These are phyloP conservation scores for Aphanomyces astaci DNA, from an alignment of 352 stramenopile genomes.

Conservation along the genomic window DNA sequence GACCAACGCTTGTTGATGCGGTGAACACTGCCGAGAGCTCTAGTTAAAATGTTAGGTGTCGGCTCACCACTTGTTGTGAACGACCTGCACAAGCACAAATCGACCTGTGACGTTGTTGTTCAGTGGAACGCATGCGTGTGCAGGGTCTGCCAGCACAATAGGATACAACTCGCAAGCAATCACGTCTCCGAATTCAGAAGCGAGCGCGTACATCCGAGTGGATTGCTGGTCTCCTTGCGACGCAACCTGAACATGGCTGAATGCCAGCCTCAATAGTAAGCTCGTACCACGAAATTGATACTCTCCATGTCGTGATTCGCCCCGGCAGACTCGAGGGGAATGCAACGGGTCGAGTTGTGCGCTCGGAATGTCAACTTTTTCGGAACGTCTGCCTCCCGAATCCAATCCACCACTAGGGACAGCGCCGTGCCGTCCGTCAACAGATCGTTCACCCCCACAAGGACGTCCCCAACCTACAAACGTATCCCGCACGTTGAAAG, in stretches of 20 bases:
- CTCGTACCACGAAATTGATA: conserved; percentile 49
- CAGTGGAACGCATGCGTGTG: conserved; percentile 47
- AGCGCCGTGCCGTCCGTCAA: conserved; percentile 34
- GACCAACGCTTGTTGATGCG: conserved; percentile 56
- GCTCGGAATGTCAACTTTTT: conserved; percentile 55
- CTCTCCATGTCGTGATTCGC: not conserved
- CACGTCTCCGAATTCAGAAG: conserved; percentile 44
- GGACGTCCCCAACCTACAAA: conserved; percentile 48
- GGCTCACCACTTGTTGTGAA: not conserved
- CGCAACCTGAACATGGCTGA: not conserved
- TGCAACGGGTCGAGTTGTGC: conserved; percentile 37
- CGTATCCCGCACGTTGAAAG: not conserved
- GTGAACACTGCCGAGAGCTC: conserved; percentile 41
- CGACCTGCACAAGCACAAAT: conserved; percentile 55
- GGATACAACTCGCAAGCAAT: conserved; percentile 49
- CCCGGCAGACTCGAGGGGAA: conserved; percentile 23
- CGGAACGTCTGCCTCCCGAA: conserved; percentile 35
- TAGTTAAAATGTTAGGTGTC: conserved; percentile 9
- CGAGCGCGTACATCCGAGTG: conserved; percentile 35
- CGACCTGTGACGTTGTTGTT: conserved; percentile 37
- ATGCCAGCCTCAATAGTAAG: no score
- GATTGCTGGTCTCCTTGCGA: not conserved
- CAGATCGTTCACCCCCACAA: conserved; percentile 50
- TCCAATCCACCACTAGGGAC: conserved; percentile 32
- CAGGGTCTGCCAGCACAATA: conserved; percentile 42